phyloP scores from a whole-genome alignment of 2,329 filamentous ascomycete species.

The Paracoccidioides lutzii region DNA sequence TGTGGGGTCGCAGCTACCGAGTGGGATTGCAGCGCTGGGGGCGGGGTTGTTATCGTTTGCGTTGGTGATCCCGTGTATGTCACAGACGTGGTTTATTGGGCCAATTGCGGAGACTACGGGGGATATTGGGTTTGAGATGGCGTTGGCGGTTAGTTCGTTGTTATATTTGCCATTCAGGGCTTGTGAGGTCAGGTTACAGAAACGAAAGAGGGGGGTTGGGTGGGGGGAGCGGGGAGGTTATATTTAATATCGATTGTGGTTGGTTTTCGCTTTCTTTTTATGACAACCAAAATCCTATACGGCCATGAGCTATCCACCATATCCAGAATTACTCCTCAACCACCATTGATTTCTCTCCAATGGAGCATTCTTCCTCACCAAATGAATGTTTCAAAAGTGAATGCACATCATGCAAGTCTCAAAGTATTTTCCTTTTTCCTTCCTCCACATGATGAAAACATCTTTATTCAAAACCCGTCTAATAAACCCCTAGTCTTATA shows the following conservation, averaged over 20 bases:
- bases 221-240: too few relatives aligned
- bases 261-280: too few relatives aligned
- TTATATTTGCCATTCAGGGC: slow-evolving; percentile 10
- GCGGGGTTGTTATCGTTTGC: slow-evolving; percentile 54
- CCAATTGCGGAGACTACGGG: slow-evolving; percentile 47
- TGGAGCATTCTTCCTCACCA: too few relatives aligned
- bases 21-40: slow-evolving; percentile 48
- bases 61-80: slow-evolving; percentile 47
- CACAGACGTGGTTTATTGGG: slow-evolving; percentile 56
- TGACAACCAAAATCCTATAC: too few relatives aligned
- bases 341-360: too few relatives aligned
- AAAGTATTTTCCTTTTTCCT: background rate
- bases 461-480: slow-evolving; percentile 7
- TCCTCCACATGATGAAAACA: background rate
- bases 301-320: too few relatives aligned
- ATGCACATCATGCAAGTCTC: background rate
- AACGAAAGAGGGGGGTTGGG: too few relatives aligned
- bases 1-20: slow-evolving; percentile 43
- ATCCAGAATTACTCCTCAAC: too few relatives aligned
- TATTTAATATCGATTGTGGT: too few relatives aligned
- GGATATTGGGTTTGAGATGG: slow-evolving; percentile 44
- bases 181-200: slow-evolving; percentile 6
- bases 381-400: background rate
- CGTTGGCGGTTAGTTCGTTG: slow-evolving; percentile 9
- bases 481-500: slow-evolving; percentile 13